Conservation (phyloP, 805 yeast genomes). For the Candida maris region DNA sequence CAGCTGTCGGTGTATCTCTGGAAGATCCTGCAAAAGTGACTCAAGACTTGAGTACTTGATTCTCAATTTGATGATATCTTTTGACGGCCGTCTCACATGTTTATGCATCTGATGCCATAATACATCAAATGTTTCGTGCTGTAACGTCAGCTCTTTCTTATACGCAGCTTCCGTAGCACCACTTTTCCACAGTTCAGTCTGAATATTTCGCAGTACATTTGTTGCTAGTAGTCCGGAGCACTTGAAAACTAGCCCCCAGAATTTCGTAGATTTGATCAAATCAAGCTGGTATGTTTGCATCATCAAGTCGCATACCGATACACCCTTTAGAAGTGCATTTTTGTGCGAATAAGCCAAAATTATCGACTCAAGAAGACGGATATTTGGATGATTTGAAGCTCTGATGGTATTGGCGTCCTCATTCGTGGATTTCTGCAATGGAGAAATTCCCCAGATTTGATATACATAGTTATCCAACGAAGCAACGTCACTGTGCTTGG, state of each 20-base stretch:
- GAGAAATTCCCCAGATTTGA: conserved; percentile 26
- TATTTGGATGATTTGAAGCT: conserved; percentile 25
- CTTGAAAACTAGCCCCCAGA: conserved; percentile 27
- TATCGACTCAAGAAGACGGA: conserved; percentile 23
- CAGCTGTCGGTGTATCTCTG: conserved; percentile 14
- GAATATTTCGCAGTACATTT: conserved; percentile 20
- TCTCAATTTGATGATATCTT: conserved; percentile 18
- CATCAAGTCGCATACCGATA: conserved; percentile 23
- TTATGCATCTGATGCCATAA: conserved; percentile 21
- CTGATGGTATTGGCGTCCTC: conserved; percentile 5
- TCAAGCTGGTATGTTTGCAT: conserved; percentile 22
- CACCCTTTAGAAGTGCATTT: conserved; percentile 26
- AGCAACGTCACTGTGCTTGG: conserved; percentile 24
- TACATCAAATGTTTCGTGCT: conserved; percentile 22
- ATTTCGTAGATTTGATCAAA: conserved; percentile 16
- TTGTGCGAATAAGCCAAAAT: conserved; percentile 29
- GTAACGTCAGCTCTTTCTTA: conserved; percentile 11
- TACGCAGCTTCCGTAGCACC: conserved; percentile 10
- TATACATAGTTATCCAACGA: conserved; percentile 23
- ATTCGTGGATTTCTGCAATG: conserved; percentile 2
- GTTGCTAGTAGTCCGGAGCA: conserved; percentile 22
- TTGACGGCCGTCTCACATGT: conserved; percentile 17
- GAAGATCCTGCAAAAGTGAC: conserved; percentile 22
- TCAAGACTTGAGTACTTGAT: conserved; percentile 23
- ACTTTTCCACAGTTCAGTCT: conserved; percentile 14